Percentiles rank a stretch among this genome's conserved stretches.
Evolutionary conservation across 768 basidiomycete species (phyloP).

Genomic region (Leccinellum rugosiceps): DNA sequence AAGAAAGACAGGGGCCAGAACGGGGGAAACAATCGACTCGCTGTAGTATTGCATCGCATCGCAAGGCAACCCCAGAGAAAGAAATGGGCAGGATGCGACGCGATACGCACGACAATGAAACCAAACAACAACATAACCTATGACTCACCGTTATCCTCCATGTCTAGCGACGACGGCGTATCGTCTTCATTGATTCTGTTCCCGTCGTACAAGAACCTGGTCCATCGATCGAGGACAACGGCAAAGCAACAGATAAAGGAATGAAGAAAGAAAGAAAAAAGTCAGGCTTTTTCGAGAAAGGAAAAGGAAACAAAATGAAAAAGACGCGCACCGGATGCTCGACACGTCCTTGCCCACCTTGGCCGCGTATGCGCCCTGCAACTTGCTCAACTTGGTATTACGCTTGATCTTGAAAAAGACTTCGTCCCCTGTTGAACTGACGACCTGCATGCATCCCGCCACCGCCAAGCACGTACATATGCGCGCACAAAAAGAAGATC

Average conservation of each 20-base stretch:
- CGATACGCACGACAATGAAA: neutral
- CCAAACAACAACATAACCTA: neutral
- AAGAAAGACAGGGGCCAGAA: constrained; percentile 3
- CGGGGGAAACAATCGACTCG: neutral
- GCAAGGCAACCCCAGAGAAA: neutral
- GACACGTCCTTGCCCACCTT: constrained; percentile 88
- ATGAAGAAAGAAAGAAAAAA: neutral
- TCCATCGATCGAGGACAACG: neutral
- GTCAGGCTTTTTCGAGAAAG: neutral
- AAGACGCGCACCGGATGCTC: constrained; percentile 74
- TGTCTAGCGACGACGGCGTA: constrained; percentile 78
- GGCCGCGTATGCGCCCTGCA: constrained; percentile 87
- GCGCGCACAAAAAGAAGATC: neutral
- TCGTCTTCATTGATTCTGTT: constrained; percentile 83
- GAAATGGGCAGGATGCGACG: neutral
- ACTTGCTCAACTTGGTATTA: constrained; percentile 87
- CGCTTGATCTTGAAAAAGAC: constrained; percentile 98
- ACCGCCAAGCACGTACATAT: neutral
- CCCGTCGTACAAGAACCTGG: constrained; percentile 90
- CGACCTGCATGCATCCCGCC: constrained; percentile 47
- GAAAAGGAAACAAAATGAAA: neutral
- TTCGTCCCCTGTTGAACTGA: constrained; percentile 75
- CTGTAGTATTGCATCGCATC: neutral
- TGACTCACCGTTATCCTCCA: constrained; percentile 83
- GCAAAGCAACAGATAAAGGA: neutral